Percentiles rank a stretch among this genome's conserved stretches.
Evolutionary conservation across 306 rosid species (phyloP).

Genomic region (Cucurbita moschata): DNA sequence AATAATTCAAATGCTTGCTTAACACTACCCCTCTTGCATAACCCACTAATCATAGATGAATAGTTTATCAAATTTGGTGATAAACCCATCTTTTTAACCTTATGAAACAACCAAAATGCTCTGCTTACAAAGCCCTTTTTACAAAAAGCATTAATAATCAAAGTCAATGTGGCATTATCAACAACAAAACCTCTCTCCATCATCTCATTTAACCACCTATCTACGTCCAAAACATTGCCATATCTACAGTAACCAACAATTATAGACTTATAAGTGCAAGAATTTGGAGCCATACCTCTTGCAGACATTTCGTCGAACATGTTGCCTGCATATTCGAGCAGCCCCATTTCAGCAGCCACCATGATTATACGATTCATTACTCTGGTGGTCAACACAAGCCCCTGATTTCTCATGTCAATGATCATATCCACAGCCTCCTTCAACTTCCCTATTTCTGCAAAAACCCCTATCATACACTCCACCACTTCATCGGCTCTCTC

Average conservation of each 20-base stretch:
- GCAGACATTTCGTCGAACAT: slow-evolving; percentile 68
- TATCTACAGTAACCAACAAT: slow-evolving; percentile 47
- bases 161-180: slow-evolving; percentile 54
- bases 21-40: slow-evolving; percentile 77
- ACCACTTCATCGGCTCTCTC: slow-evolving; percentile 61
- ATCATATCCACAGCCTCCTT: slow-evolving; percentile 70
- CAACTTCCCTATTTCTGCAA: slow-evolving; percentile 57
- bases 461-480: slow-evolving; percentile 44
- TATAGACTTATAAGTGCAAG: slow-evolving; percentile 48
- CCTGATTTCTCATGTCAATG: slow-evolving; percentile 65
- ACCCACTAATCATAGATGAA: slow-evolving; percentile 59
- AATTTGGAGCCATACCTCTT: slow-evolving; percentile 61
- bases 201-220: slow-evolving; percentile 64
- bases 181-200: slow-evolving; percentile 49
- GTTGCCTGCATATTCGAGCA: slow-evolving; percentile 55
- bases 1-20: slow-evolving; percentile 92
- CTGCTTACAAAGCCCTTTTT: slow-evolving; percentile 36
- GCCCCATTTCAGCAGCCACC: slow-evolving; percentile 25
- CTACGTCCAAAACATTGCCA: slow-evolving; percentile 45
- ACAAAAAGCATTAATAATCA: slow-evolving; percentile 35
- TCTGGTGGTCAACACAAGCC: slow-evolving; percentile 33
- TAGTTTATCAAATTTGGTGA: slow-evolving; percentile 68
- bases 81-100: slow-evolving; percentile 45
- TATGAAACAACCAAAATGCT: slow-evolving; percentile 56
- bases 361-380: slow-evolving; percentile 35